Base-by-base conservation (phyloP, 2,329 filamentous ascomycete species). In the Aspergillus candidus region DNA sequence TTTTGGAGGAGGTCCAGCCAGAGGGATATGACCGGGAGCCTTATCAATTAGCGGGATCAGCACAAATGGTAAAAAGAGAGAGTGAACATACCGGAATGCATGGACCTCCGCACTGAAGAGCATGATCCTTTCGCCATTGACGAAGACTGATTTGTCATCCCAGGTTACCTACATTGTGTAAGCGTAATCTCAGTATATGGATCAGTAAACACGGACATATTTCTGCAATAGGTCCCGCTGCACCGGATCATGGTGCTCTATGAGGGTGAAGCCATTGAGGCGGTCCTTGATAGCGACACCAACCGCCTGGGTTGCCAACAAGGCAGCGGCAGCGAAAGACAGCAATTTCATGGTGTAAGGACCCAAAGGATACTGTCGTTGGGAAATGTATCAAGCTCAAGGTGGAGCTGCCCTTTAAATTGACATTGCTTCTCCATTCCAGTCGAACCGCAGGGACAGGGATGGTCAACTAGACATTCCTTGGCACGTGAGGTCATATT, bases 1-100 rank as follows among this genome's bases (percentile, higher is more conserved):
- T 94, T 94, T 57, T 93, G 83, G 54, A 94, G 84, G 2, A 91
- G 60, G 52, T 91, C 87, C 7, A 86, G 71, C 71, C 82, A 83
- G 4, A 85, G 69, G 38, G 72, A 70, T 3, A 79, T 74, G 1
- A 84, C 80, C 1, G 81, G 80, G 1, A 84, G 66, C 53, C 78
- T 75, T 41, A 2, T 11, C 6, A 11, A 6, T 32, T 55, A 17
- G 54, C 47, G 14, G 3, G 11, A 11, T 4, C n/a, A 5, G 12
- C 13, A 14, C 11, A 11, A 6, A 3, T 11, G 34, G 15, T 12
- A 43, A 38, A 7, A 11, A n/a, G 29, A 12, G 18, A 4, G 4
- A 14, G 32, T 31, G 17, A 29, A 48, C 56, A 14, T 64, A 73
- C 72, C 73, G 70, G 60, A 75, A 89, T 0, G 84, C 83, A 58